Conservation (phyloP, 208 protist species). For the Crithidia bombi region DNA sequence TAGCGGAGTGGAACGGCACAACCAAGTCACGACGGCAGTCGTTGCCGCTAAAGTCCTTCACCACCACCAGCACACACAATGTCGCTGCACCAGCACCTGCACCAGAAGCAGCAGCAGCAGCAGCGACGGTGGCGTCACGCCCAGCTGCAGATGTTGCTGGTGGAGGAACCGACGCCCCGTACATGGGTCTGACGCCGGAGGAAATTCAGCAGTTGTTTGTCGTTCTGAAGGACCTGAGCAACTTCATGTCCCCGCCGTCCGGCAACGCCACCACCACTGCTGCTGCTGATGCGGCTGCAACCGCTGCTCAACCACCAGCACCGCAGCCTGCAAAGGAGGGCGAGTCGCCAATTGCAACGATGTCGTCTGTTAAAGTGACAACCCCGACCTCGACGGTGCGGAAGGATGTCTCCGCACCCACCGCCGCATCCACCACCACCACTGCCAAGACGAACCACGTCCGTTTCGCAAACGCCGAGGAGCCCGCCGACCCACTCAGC, state of each 20-base stretch:
- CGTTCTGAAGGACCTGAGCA: neutral
- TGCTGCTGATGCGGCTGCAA: neutral
- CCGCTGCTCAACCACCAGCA: neutral
- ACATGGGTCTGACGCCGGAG: constrained; percentile 6
- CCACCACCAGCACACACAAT: neutral
- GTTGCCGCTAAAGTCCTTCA: neutral
- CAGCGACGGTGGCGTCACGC: too few species aligned
- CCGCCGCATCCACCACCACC: neutral
- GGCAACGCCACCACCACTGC: neutral
- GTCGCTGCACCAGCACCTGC: neutral
- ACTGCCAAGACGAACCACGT: neutral
- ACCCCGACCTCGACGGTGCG: neutral
- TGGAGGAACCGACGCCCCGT: neutral
- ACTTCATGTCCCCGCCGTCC: neutral
- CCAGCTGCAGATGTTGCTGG: too few species aligned
- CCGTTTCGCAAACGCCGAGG: neutral
- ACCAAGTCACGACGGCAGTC: neutral
- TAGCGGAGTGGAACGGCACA: neutral
- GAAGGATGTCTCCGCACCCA: neutral
- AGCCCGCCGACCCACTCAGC: neutral
- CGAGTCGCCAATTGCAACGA: too few species aligned
- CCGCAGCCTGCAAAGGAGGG: neutral
- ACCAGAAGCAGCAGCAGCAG: neutral
- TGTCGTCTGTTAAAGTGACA: too few species aligned
- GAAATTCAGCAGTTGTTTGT: constrained; percentile 10